Evolutionary conservation across 352 stramenopile genomes (phyloP), one percentile per base, ranked within the genome.

Genomic region (Globisporangium viniferum): DNA sequence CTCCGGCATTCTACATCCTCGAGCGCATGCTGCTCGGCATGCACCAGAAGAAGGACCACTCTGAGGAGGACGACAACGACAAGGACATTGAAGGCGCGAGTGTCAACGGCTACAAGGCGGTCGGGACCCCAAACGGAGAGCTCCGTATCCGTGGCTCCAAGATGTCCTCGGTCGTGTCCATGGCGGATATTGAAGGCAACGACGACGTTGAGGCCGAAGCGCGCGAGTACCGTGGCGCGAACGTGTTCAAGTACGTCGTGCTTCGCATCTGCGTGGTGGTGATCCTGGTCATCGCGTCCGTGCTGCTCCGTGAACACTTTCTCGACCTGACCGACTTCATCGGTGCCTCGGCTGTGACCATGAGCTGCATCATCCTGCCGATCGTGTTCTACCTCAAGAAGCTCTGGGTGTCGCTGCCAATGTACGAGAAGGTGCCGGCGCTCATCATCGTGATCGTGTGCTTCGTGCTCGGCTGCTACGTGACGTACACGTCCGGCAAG

Each of bases 331-430:
- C 60, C 3, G 72, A 77, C 44, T 77, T 77, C 49, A 64, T 76
- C 22, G 72, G 72, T 24, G 69, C 72, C 5, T 77, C 69, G 35
- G 49, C 69, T 39, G 73, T 73, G 20, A 53, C 69, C 12, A 36
- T 73, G 18, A 70, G 64, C 27, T 77, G 69, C 39, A 77, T 76
- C 29, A 69, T 75, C 22, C 54, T 77, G 27, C 71, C 71, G 10
- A 75, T 74, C 54, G 35, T 73, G 59, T 74, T 71, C 41, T 66
- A 71, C 59, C 36, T 66, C 27, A 71, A 71, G 49, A 49, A 62
- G 29, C 59, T 74, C 15, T 74, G 69, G 76, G 73, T 27, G 68
- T 76, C 24, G 36, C 55, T 77, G 27, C 71, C 71, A 4, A 74
- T 73, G 31, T 33, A 33, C 31, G 31, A 33, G 31, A 33, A 33